Base-by-base conservation (phyloP, 441 rosid species). In the Syzygium malaccense region DNA sequence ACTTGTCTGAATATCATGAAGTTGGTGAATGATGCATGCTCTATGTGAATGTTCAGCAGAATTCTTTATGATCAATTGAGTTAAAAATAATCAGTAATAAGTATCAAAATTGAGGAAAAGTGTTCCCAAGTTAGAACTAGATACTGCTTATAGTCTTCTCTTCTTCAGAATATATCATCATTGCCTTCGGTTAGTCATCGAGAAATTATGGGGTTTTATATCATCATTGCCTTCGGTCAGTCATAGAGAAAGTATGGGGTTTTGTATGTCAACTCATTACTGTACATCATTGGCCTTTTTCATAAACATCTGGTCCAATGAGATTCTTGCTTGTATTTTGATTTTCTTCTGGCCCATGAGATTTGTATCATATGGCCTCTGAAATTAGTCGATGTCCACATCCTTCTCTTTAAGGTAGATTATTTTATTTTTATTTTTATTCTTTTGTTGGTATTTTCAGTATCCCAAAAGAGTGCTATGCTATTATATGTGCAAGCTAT, bases 401-500 rank as follows among this genome's bases (percentile, higher is more conserved):
- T 41, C n/a, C 18, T 75, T 41, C 83, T 41, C 83, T 41, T 75
- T 75, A 23, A 71, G n/a, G 51, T 51, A 1, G 83, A 15, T 23
- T 41, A 75, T 75, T 41, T 41, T 75, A 41, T 23, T 71, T 71
- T 37, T 13, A 7, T 60, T 60, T 60, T 11, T 75, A 41, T 75
- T 7, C 5, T 75, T 75, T 75, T 7, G 41, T 75, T 6, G 51
- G n/a, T 41, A 75, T 75, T 23, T 75, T 75, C 53, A 26, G 53
- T 75, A 75, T 75, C 28, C 53, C 28, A 5, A 41, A 41, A 75
- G 53, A 23, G n/a, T 75, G 83, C 86, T 86, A 45, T 8, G 26
- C 41, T 26, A 86, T 3, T 45, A 86, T 91, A 88, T 55, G 55
- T 85, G 86, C 86, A 89, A 79, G 86, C 88, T 78, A 83, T 89